Percentiles rank a stretch among this genome's conserved stretches.
These are phyloP conservation scores for Tylopilus vinaceipallidus DNA, from an alignment of 768 basidiomycete species.

Conservation along the genomic window DNA sequence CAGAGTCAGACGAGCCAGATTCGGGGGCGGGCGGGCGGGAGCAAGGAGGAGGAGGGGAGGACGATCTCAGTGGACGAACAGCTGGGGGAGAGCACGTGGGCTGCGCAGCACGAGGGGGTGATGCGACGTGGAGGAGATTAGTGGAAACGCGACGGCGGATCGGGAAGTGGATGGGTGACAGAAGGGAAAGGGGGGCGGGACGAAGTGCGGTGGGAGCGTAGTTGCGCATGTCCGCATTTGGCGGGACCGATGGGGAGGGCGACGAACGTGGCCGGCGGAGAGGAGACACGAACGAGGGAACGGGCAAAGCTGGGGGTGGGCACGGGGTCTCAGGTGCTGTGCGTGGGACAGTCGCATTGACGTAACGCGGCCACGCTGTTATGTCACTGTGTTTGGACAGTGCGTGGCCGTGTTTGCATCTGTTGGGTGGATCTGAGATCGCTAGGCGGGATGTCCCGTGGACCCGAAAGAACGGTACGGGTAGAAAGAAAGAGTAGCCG, in stretches of 20 bases:
- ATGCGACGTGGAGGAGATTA: neutral
- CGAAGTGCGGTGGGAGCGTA: conserved; percentile 15
- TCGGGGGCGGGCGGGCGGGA: neutral
- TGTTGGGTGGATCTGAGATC: conserved; percentile 29
- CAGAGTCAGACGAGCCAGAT: neutral
- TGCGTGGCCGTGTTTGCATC: conserved; percentile 9
- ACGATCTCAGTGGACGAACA: neutral
- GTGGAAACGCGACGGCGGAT: neutral
- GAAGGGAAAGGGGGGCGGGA: neutral
- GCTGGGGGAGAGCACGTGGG: neutral
- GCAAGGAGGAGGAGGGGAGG: neutral
- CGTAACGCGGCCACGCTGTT: conserved; percentile 34
- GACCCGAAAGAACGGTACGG: conserved; percentile 33
- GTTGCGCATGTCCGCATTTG: conserved; percentile 7
- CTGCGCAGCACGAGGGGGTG: neutral
- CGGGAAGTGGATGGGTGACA: neutral
- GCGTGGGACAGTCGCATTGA: conserved; percentile 31
- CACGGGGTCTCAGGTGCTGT: conserved; percentile 22
- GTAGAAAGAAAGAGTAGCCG: conserved; percentile 37
- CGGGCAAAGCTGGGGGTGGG: neutral
- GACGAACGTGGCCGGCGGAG: conserved; percentile 16
- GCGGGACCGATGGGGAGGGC: conserved; percentile 1
- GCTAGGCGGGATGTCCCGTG: conserved; percentile 33
- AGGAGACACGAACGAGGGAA: neutral
- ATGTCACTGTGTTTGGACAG: conserved; percentile 26